Evolutionary conservation across 2,329 filamentous ascomycete species (phyloP).

Genomic region (Apiospora pterosperma): DNA sequence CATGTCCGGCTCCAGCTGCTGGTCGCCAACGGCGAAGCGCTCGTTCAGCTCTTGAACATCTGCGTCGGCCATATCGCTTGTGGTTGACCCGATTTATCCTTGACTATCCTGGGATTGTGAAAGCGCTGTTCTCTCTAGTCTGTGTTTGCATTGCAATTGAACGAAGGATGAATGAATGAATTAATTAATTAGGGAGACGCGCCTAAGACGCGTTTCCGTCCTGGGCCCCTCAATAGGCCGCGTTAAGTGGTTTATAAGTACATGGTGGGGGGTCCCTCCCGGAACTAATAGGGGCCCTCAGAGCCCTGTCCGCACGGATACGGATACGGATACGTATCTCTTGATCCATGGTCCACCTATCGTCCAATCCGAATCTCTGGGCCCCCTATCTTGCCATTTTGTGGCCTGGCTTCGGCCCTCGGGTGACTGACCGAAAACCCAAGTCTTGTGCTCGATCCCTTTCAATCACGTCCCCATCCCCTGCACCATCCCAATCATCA

Average conservation of each 20-base stretch:
- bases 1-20: conserved; percentile 72
- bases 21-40: conserved; percentile 51
- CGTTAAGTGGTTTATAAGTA: conserved; percentile 10
- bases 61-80: conserved; percentile 34
- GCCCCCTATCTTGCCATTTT: too few species aligned
- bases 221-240: neutral
- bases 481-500: neutral
- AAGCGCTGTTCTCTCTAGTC: neutral
- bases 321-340: too few species aligned
- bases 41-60: conserved; percentile 39
- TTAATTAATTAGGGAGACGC: conserved; percentile 8
- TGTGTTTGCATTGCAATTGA: neutral
- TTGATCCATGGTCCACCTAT: too few species aligned
- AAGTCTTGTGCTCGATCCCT: neutral
- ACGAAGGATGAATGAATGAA: neutral
- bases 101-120: neutral
- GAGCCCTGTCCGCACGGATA: too few species aligned
- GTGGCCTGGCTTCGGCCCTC: too few species aligned
- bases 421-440: too few species aligned
- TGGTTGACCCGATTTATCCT: neutral
- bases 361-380: too few species aligned
- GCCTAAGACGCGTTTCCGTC: conserved; percentile 7
- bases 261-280: too few species aligned
- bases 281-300: too few species aligned
- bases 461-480: neutral